Percentiles rank a stretch among this genome's conserved stretches.
Evolutionary conservation across 2,329 filamentous ascomycete species (phyloP).

Genomic region (Ophiostoma triangulosporum): DNA sequence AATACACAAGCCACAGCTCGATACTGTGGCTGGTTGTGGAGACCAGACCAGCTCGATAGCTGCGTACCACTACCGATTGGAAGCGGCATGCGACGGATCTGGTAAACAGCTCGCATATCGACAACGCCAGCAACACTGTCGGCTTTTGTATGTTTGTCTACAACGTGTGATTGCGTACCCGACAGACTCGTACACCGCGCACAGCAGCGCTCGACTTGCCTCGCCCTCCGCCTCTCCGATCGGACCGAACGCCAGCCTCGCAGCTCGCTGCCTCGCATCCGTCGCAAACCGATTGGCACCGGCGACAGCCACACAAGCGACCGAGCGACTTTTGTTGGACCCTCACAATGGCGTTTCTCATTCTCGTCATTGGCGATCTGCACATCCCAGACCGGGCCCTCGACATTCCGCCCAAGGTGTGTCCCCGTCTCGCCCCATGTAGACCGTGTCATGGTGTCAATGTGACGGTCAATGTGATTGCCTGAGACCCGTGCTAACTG

Average conservation of each 20-base stretch:
- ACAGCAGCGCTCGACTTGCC: neutral
- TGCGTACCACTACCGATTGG: neutral
- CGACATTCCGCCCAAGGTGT: constrained; percentile 80
- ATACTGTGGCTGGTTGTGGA: too few relatives aligned
- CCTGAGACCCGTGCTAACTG: too few relatives aligned
- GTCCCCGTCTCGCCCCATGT: constrained; percentile 5
- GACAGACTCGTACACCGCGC: too few relatives aligned
- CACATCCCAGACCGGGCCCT: constrained; percentile 88
- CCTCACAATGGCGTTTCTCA: constrained; percentile 67
- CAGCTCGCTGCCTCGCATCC: neutral
- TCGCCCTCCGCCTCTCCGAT: neutral
- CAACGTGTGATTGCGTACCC: neutral
- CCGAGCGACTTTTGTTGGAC: too few relatives aligned
- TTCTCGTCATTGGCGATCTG: constrained; percentile 83
- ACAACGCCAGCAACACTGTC: neutral
- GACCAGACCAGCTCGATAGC: too few relatives aligned
- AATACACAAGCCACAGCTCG: too few relatives aligned
- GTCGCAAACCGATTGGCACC: neutral
- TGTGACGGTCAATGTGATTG: too few relatives aligned
- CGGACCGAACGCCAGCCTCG: neutral
- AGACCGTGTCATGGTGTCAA: too few relatives aligned
- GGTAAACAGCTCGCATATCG: neutral
- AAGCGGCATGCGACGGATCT: neutral
- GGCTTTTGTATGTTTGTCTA: neutral
- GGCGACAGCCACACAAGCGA: too few relatives aligned